Conservation (phyloP, 441 rosid genomes). For the Brassica hybrid region DNA sequence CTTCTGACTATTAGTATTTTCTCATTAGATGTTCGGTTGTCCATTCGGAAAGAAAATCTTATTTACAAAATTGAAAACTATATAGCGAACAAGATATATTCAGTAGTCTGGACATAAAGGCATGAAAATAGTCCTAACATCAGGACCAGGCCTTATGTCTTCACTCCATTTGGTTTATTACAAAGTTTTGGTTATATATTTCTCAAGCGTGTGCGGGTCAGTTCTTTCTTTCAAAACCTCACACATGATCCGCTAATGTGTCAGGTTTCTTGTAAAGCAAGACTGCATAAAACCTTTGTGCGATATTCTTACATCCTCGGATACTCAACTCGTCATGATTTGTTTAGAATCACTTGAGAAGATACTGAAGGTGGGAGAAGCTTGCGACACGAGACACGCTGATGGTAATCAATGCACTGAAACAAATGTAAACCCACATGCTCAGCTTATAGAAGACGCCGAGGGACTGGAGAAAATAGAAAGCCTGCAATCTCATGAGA, state of each 20-base stretch:
- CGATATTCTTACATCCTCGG: conserved; percentile 61
- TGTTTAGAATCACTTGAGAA: conserved; percentile 68
- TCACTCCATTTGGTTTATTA: conserved; percentile 14
- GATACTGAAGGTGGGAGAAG: conserved; percentile 65
- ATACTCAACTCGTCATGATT: conserved; percentile 58
- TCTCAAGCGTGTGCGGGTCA: not conserved
- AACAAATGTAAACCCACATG: conserved; percentile 47
- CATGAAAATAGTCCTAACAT: conserved; percentile 8
- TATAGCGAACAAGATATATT: conserved; percentile 1
- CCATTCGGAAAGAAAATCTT: conserved; percentile 6
- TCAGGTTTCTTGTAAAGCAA: conserved; percentile 61
- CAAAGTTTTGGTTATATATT: conserved; percentile 1
- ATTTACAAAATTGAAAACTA: not conserved
- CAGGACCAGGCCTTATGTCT: conserved; percentile 9
- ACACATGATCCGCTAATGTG: conserved; percentile 11
- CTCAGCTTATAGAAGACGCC: conserved; percentile 59
- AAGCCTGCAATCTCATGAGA: conserved; percentile 65
- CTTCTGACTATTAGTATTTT: not conserved
- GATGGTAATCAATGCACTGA: conserved; percentile 41
- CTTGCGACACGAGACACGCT: conserved; percentile 43
- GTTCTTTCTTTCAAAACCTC: conserved; percentile 15
- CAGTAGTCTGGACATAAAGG: conserved; percentile 16
- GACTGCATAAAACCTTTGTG: conserved; percentile 67
- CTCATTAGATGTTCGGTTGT: not conserved
- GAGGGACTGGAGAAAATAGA: conserved; percentile 71